A percentile compares a stretch with the other conserved stretches of the same genome.
Conservation (phyloP, 352 stramenopile genomes). For the Pythium folliculosum region DNA sequence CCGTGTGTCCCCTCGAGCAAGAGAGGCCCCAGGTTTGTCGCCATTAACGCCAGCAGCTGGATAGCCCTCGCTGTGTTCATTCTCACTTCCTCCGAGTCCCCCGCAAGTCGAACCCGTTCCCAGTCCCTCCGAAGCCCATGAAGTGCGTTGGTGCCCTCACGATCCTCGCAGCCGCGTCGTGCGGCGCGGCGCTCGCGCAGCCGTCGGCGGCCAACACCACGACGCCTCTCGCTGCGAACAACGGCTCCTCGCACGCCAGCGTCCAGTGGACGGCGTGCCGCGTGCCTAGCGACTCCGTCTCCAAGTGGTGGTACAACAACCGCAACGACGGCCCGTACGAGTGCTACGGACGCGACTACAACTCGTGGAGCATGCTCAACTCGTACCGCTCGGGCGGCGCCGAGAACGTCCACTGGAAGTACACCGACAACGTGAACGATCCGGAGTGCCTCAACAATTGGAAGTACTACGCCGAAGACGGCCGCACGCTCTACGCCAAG, state of each 20-base stretch:
- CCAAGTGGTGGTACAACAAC: conserved; percentile 7
- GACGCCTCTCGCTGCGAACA: not conserved
- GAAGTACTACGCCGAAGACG: conserved; percentile 12
- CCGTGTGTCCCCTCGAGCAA: too few relatives aligned
- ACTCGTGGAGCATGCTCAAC: conserved; percentile 14
- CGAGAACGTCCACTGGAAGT: conserved; percentile 21
- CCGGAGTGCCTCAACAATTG: conserved; percentile 14
- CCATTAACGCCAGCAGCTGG: too few relatives aligned
- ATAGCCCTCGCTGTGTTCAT: not conserved
- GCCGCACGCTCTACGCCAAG: not conserved
- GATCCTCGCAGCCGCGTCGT: not conserved
- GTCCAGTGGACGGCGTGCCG: not conserved
- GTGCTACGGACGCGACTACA: not conserved
- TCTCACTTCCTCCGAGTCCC: not conserved
- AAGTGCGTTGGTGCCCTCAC: not conserved
- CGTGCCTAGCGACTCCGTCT: not conserved
- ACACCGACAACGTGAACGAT: conserved; percentile 19
- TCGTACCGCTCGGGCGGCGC: conserved; percentile 17
- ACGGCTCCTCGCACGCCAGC: not conserved
- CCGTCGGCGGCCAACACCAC: not conserved
- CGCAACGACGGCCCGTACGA: not conserved
- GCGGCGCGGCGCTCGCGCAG: not conserved
- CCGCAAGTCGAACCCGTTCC: too few relatives aligned
- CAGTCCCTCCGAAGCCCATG: not conserved
- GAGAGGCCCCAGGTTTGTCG: too few relatives aligned